These are phyloP conservation scores for Neonectria hederae DNA, from an alignment of 2,329 filamentous ascomycete species.

Conservation along the genomic window DNA sequence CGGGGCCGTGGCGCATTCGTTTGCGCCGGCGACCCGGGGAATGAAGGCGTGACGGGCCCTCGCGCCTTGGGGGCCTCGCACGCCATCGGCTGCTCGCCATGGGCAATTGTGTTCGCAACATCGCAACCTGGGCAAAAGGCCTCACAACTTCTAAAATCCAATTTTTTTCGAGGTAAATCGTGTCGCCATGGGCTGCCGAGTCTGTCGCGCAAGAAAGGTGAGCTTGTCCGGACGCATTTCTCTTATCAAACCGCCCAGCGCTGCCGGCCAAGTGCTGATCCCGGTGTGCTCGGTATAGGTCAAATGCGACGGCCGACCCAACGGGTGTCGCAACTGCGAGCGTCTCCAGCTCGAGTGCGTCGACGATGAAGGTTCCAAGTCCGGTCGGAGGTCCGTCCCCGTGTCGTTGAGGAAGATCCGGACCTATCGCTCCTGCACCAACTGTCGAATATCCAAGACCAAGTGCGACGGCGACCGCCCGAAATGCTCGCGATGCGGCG, in stretches of 20 bases:
- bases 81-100: constrained; percentile 44
- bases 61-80: constrained; percentile 42
- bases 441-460: constrained; percentile 53
- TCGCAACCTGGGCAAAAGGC: constrained; percentile 31
- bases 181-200: constrained; percentile 51
- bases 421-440: constrained; percentile 53
- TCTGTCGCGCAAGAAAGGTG: constrained; percentile 54
- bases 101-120: constrained; percentile 36
- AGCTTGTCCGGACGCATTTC: constrained; percentile 10
- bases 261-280: constrained; percentile 25
- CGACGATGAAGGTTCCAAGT: constrained; percentile 46
- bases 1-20: constrained; percentile 30
- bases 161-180: constrained; percentile 29
- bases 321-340: constrained; percentile 55
- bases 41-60: constrained; percentile 32
- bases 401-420: constrained; percentile 51
- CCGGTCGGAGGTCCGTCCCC: constrained; percentile 39
- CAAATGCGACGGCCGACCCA: constrained; percentile 54
- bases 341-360: constrained; percentile 54
- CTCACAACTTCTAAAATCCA: constrained; percentile 27
- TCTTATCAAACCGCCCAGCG: constrained; percentile 3
- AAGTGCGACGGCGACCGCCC: constrained; percentile 55
- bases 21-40: constrained; percentile 30
- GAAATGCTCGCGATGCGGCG: constrained; percentile 48
- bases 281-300: constrained; percentile 43